Percentiles rank a stretch among this genome's conserved stretches.
Conservation (phyloP, 352 stramenopile genomes). For the Phytophthora sojae region DNA sequence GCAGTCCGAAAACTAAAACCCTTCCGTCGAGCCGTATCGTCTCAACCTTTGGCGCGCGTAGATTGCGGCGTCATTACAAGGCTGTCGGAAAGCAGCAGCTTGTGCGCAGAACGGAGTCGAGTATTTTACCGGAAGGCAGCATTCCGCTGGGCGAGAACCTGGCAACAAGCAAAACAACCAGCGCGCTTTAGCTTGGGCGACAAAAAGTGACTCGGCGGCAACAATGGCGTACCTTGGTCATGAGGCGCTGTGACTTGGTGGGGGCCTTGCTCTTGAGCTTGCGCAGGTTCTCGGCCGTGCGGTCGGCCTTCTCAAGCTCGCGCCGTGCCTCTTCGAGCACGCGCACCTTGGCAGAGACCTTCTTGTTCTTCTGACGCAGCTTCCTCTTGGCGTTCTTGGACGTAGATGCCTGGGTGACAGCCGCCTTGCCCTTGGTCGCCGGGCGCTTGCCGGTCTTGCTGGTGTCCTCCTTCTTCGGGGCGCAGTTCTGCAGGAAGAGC, state of each 20-base stretch:
- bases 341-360: constrained; percentile 42
- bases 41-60: background rate
- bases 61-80: background rate
- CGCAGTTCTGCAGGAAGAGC: constrained; percentile 75
- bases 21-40: background rate
- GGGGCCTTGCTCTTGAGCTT: constrained; percentile 67
- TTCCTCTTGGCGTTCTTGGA: constrained; percentile 36
- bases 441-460: constrained; percentile 23
- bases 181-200: constrained; percentile 1
- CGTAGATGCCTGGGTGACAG: background rate
- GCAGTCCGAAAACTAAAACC: too few relatives aligned
- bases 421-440: constrained; percentile 1
- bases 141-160: constrained; percentile 57
- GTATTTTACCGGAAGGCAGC: constrained; percentile 45
- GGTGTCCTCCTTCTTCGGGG: constrained; percentile 24
- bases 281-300: constrained; percentile 65
- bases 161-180: constrained; percentile 1
- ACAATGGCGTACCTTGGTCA: constrained; percentile 59
- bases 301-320: constrained; percentile 60
- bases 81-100: background rate
- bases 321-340: constrained; percentile 62
- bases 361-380: constrained; percentile 41
- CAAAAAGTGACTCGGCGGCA: background rate
- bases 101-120: background rate
- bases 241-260: constrained; percentile 69